Conservation (phyloP, 805 yeast genomes). For the Ogataea glucozyma region DNA sequence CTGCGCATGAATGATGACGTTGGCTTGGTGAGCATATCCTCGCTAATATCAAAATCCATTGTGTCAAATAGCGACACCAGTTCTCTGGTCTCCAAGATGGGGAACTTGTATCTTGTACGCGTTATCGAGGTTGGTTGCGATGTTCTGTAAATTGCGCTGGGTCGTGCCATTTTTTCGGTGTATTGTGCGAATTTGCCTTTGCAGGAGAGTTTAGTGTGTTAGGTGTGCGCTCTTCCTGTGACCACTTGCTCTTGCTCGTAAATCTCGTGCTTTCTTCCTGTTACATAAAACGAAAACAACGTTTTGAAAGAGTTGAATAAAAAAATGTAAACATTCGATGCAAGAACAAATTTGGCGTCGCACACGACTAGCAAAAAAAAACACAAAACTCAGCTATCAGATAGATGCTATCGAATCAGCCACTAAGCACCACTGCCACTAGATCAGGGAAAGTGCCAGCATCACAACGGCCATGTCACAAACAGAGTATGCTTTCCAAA, state of each 20-base stretch:
- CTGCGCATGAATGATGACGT: constrained; percentile 34
- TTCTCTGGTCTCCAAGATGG: constrained; percentile 33
- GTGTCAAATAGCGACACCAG: constrained; percentile 30
- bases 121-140: constrained; percentile 28
- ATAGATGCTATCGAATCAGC: too few species aligned
- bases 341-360: background rate
- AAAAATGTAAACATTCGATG: constrained; percentile 5
- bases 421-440: background rate
- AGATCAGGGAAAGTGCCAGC: background rate
- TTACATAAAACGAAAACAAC: constrained; percentile 5
- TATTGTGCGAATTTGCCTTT: background rate
- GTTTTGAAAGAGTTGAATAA: background rate
- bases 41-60: constrained; percentile 32
- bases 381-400: background rate
- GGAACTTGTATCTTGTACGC: constrained; percentile 35
- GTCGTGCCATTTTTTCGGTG: constrained; percentile 34
- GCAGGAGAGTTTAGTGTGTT: background rate
- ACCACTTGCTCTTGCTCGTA: too few species aligned
- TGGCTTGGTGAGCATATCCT: constrained; percentile 34
- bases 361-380: constrained; percentile 2
- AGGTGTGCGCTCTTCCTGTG: too few species aligned
- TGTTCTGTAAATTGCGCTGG: constrained; percentile 37
- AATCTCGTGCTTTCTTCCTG: background rate
- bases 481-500: background rate
- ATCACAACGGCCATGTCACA: constrained; percentile 1